Evolutionary conservation across 139 green algal genomes (phyloP), one percentile per base, ranked within the genome.

Genomic region (Diplosphaera chodatii): DNA sequence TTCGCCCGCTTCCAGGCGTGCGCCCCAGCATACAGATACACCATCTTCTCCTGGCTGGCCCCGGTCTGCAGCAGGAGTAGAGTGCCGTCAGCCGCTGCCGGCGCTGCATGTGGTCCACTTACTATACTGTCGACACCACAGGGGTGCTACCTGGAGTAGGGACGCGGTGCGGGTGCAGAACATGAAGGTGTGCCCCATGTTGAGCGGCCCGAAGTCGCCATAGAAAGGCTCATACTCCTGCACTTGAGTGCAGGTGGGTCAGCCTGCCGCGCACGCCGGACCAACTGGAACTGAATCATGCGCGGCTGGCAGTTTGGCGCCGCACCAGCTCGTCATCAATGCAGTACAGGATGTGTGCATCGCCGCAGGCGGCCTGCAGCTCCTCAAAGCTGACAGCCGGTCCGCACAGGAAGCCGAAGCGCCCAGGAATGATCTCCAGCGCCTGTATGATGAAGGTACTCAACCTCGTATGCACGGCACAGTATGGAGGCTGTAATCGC

Each of bases 141-240:
- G n/a, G n/a, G n/a, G 4, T 63, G 80, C 66, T 68, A 89, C 86
- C 79, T 89, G 72, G 22, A 93, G 80, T 40, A 95, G 68, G 34
- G 80, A 68, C 31, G 82, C 80, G 4, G 85, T 84, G 37, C 87
- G 80, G 56, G 84, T 62, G 68, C 88, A 94, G 77, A 94, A 96
- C 22, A 87, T 80, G 75, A 86, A 94, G 0, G 87, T 81, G 59
- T 85, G 80, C 13, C 88, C 92, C 40, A 97, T 82, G 79, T 97
- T 96, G 21, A 96, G 84, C 2, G 92, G 92, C 1, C 92, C 92
- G 77, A 97, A 97, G 77, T 97, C 92, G 22, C 84, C 87, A 64
- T 89, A 96, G 74, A 97, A 97, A 1, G 92, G 90, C 72, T 96
- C 91, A 72, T 97, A 96, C 3, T 95, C 73, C 82, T 91, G 86